These are phyloP conservation scores for Capsicum rhomboideum DNA, from an alignment of 257 asterid genomes.

Conservation along the genomic window DNA sequence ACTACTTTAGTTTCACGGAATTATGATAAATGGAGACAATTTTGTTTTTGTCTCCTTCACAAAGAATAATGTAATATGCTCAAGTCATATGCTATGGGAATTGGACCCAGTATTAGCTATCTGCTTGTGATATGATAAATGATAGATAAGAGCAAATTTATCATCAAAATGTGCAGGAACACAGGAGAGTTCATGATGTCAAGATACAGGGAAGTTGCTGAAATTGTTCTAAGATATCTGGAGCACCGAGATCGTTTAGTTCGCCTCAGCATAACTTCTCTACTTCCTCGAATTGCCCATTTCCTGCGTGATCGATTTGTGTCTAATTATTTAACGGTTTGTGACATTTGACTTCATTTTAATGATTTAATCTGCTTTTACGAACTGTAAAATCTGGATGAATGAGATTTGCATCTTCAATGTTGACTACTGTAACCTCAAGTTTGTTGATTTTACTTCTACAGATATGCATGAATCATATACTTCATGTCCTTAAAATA, in stretches of 20 bases:
- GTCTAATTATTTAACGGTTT: constrained; percentile 84
- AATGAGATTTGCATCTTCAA: constrained; percentile 4
- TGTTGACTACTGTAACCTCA: background rate
- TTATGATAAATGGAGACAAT: no score
- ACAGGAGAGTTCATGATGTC: constrained; percentile 99
- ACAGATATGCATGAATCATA: constrained; percentile 99
- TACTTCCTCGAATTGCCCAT: constrained; percentile 98
- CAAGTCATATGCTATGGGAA: background rate
- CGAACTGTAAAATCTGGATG: background rate
- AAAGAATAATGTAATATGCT: background rate
- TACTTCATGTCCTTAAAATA: constrained; percentile 90
- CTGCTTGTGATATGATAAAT: background rate
- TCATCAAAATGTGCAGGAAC: constrained; percentile 52
- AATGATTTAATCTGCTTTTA: constrained; percentile 1
- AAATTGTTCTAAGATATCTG: constrained; percentile 90
- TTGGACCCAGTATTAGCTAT: background rate
- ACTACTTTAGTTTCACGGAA: background rate
- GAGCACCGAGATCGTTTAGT: constrained; percentile 96
- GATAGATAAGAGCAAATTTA: background rate
- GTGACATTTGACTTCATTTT: constrained; percentile 9
- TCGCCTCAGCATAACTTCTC: constrained; percentile 98
- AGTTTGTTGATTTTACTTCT: constrained; percentile 13
- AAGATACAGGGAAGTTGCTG: constrained; percentile 98
- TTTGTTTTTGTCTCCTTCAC: background rate
- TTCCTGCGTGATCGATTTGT: constrained; percentile 98